phyloP scores from a whole-genome alignment of 805 yeast species.

The Wickerhamiella sorbophila region DNA sequence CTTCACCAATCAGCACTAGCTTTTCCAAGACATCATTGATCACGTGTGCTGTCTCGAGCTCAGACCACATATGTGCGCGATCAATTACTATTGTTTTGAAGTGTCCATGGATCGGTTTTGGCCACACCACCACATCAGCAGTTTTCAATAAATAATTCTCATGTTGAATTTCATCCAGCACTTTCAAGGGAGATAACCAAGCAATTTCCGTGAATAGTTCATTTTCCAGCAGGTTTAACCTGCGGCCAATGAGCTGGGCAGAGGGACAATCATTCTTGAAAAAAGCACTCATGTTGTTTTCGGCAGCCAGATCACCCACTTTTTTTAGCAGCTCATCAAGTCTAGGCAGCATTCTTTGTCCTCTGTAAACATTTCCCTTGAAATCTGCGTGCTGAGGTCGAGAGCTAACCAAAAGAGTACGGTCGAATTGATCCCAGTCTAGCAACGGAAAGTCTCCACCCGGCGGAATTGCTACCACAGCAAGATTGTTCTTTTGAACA shows the following conservation, averaged over 20 bases:
- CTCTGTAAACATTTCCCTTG: neutral
- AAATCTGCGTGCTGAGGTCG: neutral
- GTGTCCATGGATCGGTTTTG: slow-evolving; percentile 14
- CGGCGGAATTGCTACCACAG: neutral
- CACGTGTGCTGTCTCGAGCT: slow-evolving; percentile 22
- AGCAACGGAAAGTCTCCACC: neutral
- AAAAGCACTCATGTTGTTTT: neutral
- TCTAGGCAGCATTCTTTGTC: neutral
- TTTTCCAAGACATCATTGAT: neutral
- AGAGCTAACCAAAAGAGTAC: neutral
- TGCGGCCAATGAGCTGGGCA: neutral
- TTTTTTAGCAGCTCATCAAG: neutral
- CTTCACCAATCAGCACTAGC: neutral
- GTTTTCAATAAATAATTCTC: slow-evolving; percentile 2
- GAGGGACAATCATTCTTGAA: neutral
- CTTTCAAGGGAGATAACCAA: neutral
- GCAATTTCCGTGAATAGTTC: slow-evolving; percentile 2
- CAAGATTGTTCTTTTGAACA: neutral
- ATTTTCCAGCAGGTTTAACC: slow-evolving; percentile 4
- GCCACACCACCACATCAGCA: slow-evolving; percentile 22
- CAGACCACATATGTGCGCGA: slow-evolving; percentile 26
- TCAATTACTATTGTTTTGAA: slow-evolving; percentile 21
- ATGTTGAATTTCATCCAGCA: neutral
- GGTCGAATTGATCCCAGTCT: neutral
- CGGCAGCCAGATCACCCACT: neutral